Conservation (phyloP, 768 basidiomycete species). For the Mycena filopes region DNA sequence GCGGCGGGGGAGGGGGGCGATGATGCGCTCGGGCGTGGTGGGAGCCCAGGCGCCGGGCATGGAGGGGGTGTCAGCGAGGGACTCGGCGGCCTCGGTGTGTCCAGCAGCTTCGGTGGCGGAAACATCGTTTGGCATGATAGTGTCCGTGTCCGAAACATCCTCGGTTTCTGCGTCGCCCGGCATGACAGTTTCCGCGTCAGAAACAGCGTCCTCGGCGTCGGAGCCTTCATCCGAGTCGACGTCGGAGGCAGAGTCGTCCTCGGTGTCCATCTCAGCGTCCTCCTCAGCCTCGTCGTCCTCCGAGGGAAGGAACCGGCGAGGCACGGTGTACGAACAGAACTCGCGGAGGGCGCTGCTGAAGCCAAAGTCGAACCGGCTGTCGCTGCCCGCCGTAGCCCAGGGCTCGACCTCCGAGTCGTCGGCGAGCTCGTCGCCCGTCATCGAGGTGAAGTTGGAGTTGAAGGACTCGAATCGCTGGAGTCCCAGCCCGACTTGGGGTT, state of each 20-base stretch:
- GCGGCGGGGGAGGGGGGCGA: neutral
- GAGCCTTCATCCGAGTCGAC: neutral
- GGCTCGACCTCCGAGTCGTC: constrained; percentile 20
- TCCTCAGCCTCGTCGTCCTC: constrained; percentile 3
- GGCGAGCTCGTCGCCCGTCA: constrained; percentile 22
- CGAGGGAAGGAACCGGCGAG: constrained; percentile 11
- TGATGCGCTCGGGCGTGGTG: neutral
- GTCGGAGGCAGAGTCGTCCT: neutral
- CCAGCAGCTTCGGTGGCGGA: no score
- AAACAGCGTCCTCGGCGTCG: neutral
- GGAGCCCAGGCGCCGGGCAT: neutral
- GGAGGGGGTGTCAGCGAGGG: neutral
- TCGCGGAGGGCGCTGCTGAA: constrained; percentile 21
- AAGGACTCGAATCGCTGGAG: constrained; percentile 1
- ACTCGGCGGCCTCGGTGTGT: constrained; percentile 1
- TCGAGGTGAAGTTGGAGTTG: constrained; percentile 8
- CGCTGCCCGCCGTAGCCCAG: neutral
- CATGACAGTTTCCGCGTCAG: constrained; percentile 15
- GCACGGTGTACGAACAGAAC: constrained; percentile 12
- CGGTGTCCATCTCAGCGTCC: no score
- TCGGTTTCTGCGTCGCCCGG: no score
- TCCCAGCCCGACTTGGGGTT: no score
- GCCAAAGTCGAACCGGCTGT: constrained; percentile 16
- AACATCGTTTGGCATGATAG: no score
- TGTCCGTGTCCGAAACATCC: no score